Percentiles rank a stretch among this genome's conserved stretches.
phyloP scores from a whole-genome alignment of 2,329 filamentous ascomycete species.

The Cercospora nicotianae region DNA sequence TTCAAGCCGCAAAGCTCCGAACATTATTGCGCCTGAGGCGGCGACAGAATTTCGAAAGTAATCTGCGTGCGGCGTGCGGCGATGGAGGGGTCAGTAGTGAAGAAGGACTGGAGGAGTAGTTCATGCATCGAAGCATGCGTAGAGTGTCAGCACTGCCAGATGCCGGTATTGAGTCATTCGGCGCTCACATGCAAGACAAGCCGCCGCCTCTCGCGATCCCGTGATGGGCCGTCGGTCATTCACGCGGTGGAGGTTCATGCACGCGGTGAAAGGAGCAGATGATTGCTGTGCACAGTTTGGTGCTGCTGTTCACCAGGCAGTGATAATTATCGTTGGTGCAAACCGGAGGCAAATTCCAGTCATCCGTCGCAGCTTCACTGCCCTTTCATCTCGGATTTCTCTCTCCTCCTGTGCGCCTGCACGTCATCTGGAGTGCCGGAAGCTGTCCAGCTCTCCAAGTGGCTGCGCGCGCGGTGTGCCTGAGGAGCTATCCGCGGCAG shows the following conservation, averaged over 20 bases:
- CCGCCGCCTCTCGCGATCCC: not conserved
- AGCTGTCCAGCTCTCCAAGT: no score
- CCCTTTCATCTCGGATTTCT: not conserved
- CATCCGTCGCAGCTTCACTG: not conserved
- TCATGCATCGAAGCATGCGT: not conserved
- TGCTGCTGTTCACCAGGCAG: not conserved
- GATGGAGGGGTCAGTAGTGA: not conserved
- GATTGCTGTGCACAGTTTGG: constrained; percentile 2
- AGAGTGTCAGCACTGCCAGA: not conserved
- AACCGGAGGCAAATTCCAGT: not conserved
- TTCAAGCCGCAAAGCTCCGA: not conserved
- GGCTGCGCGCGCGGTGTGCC: no score
- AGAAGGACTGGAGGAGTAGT: not conserved
- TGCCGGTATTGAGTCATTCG: constrained; percentile 1
- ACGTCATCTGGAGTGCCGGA: constrained; percentile 2
- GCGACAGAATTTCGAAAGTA: not conserved
- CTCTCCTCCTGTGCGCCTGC: not conserved
- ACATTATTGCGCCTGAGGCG: not conserved
- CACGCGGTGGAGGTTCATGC: not conserved
- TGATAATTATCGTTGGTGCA: not conserved
- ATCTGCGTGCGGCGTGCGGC: not conserved
- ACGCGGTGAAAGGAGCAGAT: constrained; percentile 2
- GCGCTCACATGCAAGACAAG: constrained; percentile 5
- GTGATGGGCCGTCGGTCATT: constrained; percentile 10
- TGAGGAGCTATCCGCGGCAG: not conserved